These are phyloP conservation scores for Cocos nucifera DNA, from an alignment of 176 grass and related monocot species.

Conservation along the genomic window DNA sequence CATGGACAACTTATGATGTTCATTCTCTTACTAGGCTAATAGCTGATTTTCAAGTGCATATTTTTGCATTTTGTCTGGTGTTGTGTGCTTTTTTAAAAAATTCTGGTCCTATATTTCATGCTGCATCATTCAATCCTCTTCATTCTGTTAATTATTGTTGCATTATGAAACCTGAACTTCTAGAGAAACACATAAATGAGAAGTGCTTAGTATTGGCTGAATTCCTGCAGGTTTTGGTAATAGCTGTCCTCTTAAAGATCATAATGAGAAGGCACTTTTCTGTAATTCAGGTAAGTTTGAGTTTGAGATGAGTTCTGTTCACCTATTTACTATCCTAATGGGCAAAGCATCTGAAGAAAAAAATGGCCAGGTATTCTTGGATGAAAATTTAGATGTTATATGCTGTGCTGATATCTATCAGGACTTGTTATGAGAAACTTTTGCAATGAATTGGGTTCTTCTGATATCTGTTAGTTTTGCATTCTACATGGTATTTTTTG, in stretches of 20 bases:
- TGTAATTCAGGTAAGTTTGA: conserved; percentile 15
- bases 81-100: too few species aligned
- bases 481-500: too few species aligned
- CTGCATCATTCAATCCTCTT: too few species aligned
- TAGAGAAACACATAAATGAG: too few species aligned
- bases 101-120: too few species aligned
- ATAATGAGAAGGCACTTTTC: conserved; percentile 21
- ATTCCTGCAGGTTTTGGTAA: conserved; percentile 13
- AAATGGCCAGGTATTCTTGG: neutral
- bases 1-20: too few species aligned
- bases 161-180: too few species aligned
- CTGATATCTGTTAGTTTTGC: too few species aligned
- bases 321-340: conserved; percentile 8
- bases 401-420: too few species aligned
- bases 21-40: neutral
- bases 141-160: too few species aligned
- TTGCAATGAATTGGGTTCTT: too few species aligned
- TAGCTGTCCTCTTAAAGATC: conserved; percentile 16
- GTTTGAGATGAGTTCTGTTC: neutral
- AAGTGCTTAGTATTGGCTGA: neutral
- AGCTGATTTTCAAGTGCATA: neutral
- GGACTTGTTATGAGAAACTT: too few species aligned
- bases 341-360: neutral
- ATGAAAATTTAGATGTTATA: neutral
- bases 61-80: neutral